Evolutionary conservation across 2,329 filamentous ascomycete species (phyloP).

Genomic region (Lasiodiplodia hormozganensis): DNA sequence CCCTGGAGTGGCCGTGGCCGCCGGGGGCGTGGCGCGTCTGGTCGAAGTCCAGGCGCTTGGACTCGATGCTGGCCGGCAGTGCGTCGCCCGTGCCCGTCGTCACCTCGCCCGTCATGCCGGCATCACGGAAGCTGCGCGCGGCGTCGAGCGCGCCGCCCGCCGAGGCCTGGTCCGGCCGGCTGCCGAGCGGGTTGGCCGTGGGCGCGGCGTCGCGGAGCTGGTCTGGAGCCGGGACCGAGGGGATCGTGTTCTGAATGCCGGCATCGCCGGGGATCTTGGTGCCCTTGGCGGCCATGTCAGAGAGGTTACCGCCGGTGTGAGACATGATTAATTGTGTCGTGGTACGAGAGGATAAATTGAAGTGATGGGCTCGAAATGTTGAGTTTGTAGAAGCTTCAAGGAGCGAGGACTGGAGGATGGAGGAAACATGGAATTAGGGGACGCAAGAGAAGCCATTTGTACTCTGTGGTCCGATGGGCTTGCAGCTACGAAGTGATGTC

Average conservation of each 20-base stretch:
- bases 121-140: slow-evolving; percentile 45
- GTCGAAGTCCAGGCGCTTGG: slow-evolving; percentile 35
- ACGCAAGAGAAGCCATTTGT: slow-evolving; percentile 2
- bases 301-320: slow-evolving; percentile 44
- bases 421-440: too few relatives aligned
- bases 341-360: not conserved
- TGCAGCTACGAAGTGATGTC: not conserved
- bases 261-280: slow-evolving; percentile 55
- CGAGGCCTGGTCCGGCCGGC: slow-evolving; percentile 48
- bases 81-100: slow-evolving; percentile 45
- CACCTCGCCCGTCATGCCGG: slow-evolving; percentile 44
- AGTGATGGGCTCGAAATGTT: not conserved
- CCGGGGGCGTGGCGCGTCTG: slow-evolving; percentile 6
- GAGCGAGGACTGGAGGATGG: not conserved
- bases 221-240: slow-evolving; percentile 46
- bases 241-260: slow-evolving; percentile 53
- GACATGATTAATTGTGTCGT: slow-evolving; percentile 8
- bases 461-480: not conserved
- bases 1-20: slow-evolving; percentile 36
- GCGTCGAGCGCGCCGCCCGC: slow-evolving; percentile 59
- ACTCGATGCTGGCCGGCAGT: slow-evolving; percentile 40
- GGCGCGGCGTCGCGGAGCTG: slow-evolving; percentile 54
- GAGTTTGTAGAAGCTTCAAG: not conserved
- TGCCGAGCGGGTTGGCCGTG: slow-evolving; percentile 43
- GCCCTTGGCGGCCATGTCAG: slow-evolving; percentile 45